Evolutionary conservation across 2,329 filamentous ascomycete species (phyloP).

Genomic region (Cordyceps pruinosa): DNA sequence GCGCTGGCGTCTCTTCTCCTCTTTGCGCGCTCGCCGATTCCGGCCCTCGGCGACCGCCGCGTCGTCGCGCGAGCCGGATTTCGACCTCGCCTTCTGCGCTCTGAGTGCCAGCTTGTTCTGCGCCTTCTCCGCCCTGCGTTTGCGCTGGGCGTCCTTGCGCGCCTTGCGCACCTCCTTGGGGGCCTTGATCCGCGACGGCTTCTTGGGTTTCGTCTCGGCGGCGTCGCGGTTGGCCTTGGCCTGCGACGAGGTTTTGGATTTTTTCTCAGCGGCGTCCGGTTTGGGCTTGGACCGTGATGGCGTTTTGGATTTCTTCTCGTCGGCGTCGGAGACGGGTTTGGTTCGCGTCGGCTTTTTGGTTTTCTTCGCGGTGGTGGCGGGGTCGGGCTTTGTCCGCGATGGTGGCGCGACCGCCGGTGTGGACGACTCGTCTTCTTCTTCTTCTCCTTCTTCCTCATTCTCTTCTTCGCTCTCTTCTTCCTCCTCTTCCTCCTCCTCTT

Average conservation of each 20-base stretch:
- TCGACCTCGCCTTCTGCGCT: slow-evolving; percentile 23
- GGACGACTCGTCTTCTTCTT: no score
- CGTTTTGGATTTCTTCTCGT: slow-evolving; percentile 15
- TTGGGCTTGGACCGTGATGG: not conserved
- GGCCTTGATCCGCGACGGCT: slow-evolving; percentile 26
- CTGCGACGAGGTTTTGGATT: no score
- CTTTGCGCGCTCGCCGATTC: slow-evolving; percentile 36
- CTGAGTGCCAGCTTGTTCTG: slow-evolving; percentile 17
- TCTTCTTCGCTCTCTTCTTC: no score
- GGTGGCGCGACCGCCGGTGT: no score
- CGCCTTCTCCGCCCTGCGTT: slow-evolving; percentile 13
- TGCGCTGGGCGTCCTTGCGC: slow-evolving; percentile 27
- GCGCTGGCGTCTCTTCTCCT: slow-evolving; percentile 35
- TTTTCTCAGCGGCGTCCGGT: no score
- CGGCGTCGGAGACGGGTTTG: slow-evolving; percentile 21
- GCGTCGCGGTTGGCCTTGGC: not conserved
- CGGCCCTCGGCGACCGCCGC: slow-evolving; percentile 37
- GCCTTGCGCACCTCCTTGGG: slow-evolving; percentile 37
- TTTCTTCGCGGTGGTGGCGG: not conserved
- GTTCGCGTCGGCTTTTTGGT: slow-evolving; percentile 16
- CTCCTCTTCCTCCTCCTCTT: no score
- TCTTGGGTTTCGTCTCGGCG: slow-evolving; percentile 15
- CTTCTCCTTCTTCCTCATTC: no score
- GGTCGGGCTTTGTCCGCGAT: no score
- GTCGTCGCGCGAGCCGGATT: slow-evolving; percentile 22